Base-by-base conservation (phyloP, 208 protist species). In the Crithidia fasciculata region DNA sequence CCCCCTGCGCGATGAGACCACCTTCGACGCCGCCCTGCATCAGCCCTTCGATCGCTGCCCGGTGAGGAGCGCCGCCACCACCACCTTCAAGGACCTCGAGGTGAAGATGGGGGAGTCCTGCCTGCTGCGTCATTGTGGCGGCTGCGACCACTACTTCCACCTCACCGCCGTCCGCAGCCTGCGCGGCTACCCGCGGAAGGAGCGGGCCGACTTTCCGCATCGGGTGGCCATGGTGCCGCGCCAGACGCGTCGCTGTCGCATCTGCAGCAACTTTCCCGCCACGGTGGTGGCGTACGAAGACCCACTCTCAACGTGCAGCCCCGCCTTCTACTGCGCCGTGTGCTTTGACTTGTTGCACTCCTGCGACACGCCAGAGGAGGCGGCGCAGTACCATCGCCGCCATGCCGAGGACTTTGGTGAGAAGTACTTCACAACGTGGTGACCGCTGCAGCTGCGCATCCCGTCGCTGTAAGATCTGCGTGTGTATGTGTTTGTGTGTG, bases 71-170 rank as follows among this genome's bases (percentile, higher is more conserved):
- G 86, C 85, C 12, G 77, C 84, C 18, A 63, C 76, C 4, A 94
- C 86, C n/a, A 87, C 79, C 15, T 91, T 94, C 76, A 81, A 72
- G 10, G 87, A 96, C n/a, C 67, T 94, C 2, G 43, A 78, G 50
- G n/a, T 95, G 28, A 80, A 85, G 36, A 69, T 89, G 63, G 89
- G 89, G 10, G 89, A 96, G 58, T 83, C 71, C 61, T 84, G 89
- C 62, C 71, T 91, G 19, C 61, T 93, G 9, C 81, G 86, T 7
- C 92, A 96, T 72, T 63, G 81, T 60, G 89, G 86, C 0, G 78
- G 78, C 36, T 96, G 92, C 80, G 85, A 78, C 65, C 92, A 96
- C 76, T 91, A 93, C 62, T 94, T 96, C 50, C 87, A 80, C 45
- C 63, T 96, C 13, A 75, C 78, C 49, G 69, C 72, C 36, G 77